These are phyloP conservation scores for Candida sanyaensis DNA, from an alignment of 1,139 yeast genomes.

Conservation along the genomic window DNA sequence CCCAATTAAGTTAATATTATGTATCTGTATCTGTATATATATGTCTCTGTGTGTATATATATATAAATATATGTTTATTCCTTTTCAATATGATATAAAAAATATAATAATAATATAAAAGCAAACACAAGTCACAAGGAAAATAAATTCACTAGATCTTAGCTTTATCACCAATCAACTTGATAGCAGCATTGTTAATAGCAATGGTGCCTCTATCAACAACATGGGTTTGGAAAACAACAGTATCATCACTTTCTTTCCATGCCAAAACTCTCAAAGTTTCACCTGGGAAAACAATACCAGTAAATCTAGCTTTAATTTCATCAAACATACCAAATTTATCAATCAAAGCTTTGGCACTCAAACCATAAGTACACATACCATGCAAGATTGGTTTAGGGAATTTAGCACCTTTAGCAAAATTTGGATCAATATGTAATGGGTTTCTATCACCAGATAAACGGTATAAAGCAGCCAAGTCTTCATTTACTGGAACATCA, in stretches of 20 bases:
- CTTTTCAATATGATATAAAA: neutral
- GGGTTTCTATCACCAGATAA: slow-evolving; percentile 95
- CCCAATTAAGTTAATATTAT: slow-evolving; percentile 11
- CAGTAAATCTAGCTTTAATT: slow-evolving; percentile 88
- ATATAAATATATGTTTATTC: neutral
- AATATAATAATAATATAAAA: neutral
- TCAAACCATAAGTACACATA: slow-evolving; percentile 81
- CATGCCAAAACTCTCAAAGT: slow-evolving; percentile 80
- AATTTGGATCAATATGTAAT: slow-evolving; percentile 87
- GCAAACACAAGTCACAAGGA: neutral
- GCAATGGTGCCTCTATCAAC: slow-evolving; percentile 80
- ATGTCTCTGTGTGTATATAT: no score
- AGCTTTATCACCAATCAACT: slow-evolving; percentile 50
- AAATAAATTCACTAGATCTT: slow-evolving; percentile 24
- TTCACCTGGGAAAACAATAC: slow-evolving; percentile 97
- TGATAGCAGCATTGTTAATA: slow-evolving; percentile 86
- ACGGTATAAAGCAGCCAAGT: slow-evolving; percentile 89
- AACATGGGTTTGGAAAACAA: slow-evolving; percentile 82
- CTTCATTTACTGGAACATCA: slow-evolving; percentile 60
- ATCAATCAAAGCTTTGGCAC: slow-evolving; percentile 75
- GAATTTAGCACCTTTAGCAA: slow-evolving; percentile 89
- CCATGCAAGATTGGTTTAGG: slow-evolving; percentile 92
- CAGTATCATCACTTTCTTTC: slow-evolving; percentile 63
- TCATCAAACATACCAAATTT: slow-evolving; percentile 82
- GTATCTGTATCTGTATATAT: no score